A percentile compares a stretch with the other conserved stretches of the same genome.
phyloP scores from a whole-genome alignment of 1,284 basidiomycete species.

The Microbotryomycetes sp. region DNA sequence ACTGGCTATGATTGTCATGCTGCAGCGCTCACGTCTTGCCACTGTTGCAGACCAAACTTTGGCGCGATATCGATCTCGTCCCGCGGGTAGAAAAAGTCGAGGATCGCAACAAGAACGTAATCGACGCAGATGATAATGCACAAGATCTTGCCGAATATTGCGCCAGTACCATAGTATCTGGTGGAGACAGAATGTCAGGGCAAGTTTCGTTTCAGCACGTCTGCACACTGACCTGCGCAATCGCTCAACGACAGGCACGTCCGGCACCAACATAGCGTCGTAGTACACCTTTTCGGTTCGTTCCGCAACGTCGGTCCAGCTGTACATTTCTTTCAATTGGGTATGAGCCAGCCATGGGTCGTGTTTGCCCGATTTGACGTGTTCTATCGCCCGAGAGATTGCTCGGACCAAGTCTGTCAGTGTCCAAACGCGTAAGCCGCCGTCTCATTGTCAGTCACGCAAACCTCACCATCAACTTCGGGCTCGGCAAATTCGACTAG shows the following conservation, averaged over 20 bases:
- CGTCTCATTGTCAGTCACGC: no score
- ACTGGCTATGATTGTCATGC: not conserved
- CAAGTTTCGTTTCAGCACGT: not conserved
- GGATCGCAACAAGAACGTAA: constrained; percentile 40
- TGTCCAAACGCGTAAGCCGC: not conserved
- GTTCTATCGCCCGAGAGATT: constrained; percentile 66
- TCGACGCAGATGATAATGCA: constrained; percentile 46
- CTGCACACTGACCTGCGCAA: constrained; percentile 54
- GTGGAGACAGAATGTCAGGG: not conserved
- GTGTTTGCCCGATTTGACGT: constrained; percentile 62
- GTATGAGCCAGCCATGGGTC: constrained; percentile 71
- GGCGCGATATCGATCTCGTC: constrained; percentile 41
- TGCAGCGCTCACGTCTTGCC: constrained; percentile 11
- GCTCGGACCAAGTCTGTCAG: constrained; percentile 72
- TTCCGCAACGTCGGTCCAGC: constrained; percentile 71
- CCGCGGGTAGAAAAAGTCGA: constrained; percentile 39
- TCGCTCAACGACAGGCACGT: constrained; percentile 60
- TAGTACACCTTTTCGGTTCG: constrained; percentile 79
- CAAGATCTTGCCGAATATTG: constrained; percentile 45
- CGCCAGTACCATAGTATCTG: constrained; percentile 43
- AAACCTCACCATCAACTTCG: constrained; percentile 63
- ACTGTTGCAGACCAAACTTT: constrained; percentile 22
- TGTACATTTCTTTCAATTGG: constrained; percentile 73
- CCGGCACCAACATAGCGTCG: constrained; percentile 54
- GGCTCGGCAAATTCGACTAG: constrained; percentile 92